Base-by-base conservation (phyloP, 225 moss, liverwort and hornwort genomes). In the Climacium dendroides region DNA sequence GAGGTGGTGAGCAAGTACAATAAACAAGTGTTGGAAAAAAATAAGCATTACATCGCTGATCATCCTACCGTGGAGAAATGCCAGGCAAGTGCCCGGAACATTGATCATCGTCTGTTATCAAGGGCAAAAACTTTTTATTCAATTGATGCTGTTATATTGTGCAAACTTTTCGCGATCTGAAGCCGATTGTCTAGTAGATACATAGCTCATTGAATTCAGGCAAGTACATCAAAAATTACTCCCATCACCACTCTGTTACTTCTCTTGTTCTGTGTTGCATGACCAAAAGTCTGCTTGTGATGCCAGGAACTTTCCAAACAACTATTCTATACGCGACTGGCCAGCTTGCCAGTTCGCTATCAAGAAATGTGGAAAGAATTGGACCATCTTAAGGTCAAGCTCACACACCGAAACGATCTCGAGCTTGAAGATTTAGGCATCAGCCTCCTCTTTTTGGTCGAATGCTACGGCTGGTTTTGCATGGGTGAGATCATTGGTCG, bases 381-480 rank as follows among this genome's bases (percentile, higher is more conserved):
- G 83, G 94, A 94, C 78, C 94, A 91, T 85, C 89, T 96, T 34
- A 96, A 96, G 92, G 87, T 90, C 84, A 96, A 96, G 89, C 35
- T 94, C n/a, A 57, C 88, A 41, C 88, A 91, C 63, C 87, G 94
- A 48, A 89, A 96, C 75, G 98, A 98, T 72, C 88, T 96, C 89
- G 91, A 96, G 82, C 90, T 98, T 35, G 94, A 95, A 79, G 96
- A 96, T 86, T 66, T 98, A 83, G 96, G 93, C 82, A 90, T 94
- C 30, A 93, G 92, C 87, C 81, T 92, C 60, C 85, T 98, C 84
- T 98, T 98, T 74, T 87, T 89, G 48, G 92, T 93, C 52, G 96
- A 98, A 85, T 94, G 95, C 92, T 97, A 96, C 67, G 96, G 92
- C 13, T 97, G 97, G 95, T 95, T 89, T 85, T 95, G 97, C 90